phyloP scores from a whole-genome alignment of 805 yeast genomes.

The Wickerhamiella allomyrinae region DNA sequence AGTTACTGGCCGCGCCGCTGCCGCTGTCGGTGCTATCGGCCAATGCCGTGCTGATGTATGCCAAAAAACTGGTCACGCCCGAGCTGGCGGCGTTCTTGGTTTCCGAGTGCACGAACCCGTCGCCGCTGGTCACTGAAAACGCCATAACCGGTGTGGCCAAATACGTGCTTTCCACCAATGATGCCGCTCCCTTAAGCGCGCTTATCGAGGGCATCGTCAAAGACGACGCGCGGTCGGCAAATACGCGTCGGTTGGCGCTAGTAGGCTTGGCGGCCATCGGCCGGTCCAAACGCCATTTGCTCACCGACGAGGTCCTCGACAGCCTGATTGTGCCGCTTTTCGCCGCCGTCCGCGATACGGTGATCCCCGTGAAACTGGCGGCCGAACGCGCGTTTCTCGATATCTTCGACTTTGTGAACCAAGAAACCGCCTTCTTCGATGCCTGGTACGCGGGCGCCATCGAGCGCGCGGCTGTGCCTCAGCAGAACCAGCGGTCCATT shows the following conservation, averaged over 20 bases:
- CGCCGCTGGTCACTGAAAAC: constrained; percentile 42
- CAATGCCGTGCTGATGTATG: constrained; percentile 19
- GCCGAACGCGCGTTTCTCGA: constrained; percentile 82
- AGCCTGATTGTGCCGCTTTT: constrained; percentile 59
- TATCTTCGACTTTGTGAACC: constrained; percentile 55
- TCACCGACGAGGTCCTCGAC: constrained; percentile 41
- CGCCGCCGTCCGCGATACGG: constrained; percentile 68
- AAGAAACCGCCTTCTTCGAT: constrained; percentile 37
- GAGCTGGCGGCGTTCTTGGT: constrained; percentile 17
- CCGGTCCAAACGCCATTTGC: constrained; percentile 40
- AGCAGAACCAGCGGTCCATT: constrained; percentile 42
- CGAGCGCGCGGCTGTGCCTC: constrained; percentile 21
- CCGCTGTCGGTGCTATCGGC: constrained; percentile 16
- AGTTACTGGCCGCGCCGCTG: constrained; percentile 10
- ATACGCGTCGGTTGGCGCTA: constrained; percentile 65
- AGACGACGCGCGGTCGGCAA: constrained; percentile 51
- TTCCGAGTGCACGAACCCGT: constrained; percentile 3
- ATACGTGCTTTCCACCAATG: constrained; percentile 33
- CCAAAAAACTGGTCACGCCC: constrained; percentile 15
- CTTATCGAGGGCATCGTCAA: constrained; percentile 38
- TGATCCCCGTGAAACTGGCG: constrained; percentile 84
- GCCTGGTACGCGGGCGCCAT: constrained; percentile 41
- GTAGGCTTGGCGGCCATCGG: constrained; percentile 65
- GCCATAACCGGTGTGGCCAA: constrained; percentile 75
- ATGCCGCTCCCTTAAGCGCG: constrained; percentile 15